Evolutionary conservation across 164 flowering plant genomes (phyloP), one percentile per base, ranked within the genome.

Genomic region (Nelumbo lutea): DNA sequence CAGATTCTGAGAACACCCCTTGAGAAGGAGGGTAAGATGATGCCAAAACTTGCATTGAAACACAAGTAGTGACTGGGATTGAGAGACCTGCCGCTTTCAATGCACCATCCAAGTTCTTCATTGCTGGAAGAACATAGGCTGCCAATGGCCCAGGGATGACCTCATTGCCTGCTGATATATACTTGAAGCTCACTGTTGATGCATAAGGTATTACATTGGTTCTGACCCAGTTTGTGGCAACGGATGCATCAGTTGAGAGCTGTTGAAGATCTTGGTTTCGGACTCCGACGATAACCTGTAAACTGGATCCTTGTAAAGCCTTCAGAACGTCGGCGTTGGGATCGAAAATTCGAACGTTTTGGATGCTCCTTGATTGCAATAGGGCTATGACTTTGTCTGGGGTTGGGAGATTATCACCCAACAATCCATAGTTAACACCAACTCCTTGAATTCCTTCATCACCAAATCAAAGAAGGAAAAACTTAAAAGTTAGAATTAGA

Each of bases 91-190:
- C 52, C 0, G 42, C 64, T 39, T 43, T 15, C n/a, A 72, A 8
- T 9, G 76, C 76, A 0, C 39, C 48, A 47, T 69, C 13, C 4
- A 75, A 57, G 27, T 73, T 65, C 27, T 62, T 40, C 78, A 81
- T 74, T 38, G 79, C 81, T 0, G 51, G 65, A 3, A 67, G 65
- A 1, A 78, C 56, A 42, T 48, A 50, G 0, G 1, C 40, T 0
- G 72, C 62, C 1, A 70, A 62, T 2, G 43, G n/a, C 0, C 75
- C 55, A 3, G 79, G 76, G 15, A 76, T 61, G 45, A 80, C 67
- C 55, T 81, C 81, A 53, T 81, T 81, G n/a, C 84, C 82, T 0
- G 72, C 84, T 1, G 74, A 27, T 4, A 81, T 66, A 11, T 72
- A 77, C 3, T 55, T 47, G 51, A 78, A 65, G 2, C 45, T 14